Conservation (phyloP, 768 basidiomycete genomes). For the Boletus vermiculosoides region DNA sequence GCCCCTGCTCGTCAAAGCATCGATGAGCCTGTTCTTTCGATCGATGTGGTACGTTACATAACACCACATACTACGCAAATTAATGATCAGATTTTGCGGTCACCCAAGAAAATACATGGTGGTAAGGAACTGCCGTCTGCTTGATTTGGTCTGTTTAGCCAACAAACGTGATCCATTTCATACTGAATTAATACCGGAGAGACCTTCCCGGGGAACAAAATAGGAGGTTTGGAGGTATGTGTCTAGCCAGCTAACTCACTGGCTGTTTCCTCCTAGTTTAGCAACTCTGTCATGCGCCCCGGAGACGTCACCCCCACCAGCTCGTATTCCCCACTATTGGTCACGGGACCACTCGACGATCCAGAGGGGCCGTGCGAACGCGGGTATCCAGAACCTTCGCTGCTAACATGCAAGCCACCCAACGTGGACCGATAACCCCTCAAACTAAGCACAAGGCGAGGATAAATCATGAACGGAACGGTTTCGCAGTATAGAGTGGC, state of each 20-base stretch:
- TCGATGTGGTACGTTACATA: too few relatives aligned
- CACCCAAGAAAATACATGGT: too few relatives aligned
- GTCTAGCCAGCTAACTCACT: not conserved
- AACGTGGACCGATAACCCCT: not conserved
- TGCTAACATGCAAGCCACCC: not conserved
- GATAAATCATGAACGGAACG: constrained; percentile 10
- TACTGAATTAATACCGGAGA: too few relatives aligned
- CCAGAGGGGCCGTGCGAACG: not conserved
- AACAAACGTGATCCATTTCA: too few relatives aligned
- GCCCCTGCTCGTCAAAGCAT: too few relatives aligned
- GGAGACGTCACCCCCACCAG: not conserved
- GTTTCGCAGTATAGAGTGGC: not conserved
- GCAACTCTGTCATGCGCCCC: not conserved
- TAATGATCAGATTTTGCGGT: too few relatives aligned
- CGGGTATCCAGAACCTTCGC: not conserved
- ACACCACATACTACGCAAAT: too few relatives aligned
- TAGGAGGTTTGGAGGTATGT: not conserved
- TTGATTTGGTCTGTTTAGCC: too few relatives aligned
- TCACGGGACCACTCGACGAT: not conserved
- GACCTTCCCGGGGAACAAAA: too few relatives aligned
- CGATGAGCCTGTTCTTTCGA: too few relatives aligned
- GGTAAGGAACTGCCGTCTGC: too few relatives aligned
- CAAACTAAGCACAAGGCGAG: constrained; percentile 7
- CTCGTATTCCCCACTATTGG: not conserved
- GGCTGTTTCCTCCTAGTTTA: not conserved